Base-by-base conservation (phyloP, 1,139 yeast genomes). In the Yamadazyma taylorii region DNA sequence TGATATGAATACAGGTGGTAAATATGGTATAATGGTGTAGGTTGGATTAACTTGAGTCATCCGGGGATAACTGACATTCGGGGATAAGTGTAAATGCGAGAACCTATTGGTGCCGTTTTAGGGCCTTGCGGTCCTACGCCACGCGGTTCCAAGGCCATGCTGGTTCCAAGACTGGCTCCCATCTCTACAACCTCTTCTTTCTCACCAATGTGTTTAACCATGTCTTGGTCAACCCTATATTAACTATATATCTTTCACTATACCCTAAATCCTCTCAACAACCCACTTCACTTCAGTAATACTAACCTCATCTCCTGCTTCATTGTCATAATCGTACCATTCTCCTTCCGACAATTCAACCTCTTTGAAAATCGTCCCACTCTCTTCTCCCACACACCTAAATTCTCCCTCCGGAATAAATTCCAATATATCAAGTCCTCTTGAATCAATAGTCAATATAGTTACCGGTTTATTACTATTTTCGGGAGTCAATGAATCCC, bases 241-340 rank as follows among this genome's bases (percentile, higher is more conserved):
- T 19, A 5, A 19, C 21, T 19, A 19, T 8, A 19, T 19, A 19
- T n/a, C n/a, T n/a, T n/a, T n/a, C 5, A 19, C 21, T 19, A 19
- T 8, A 17, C 22, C n/a, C 12, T 41, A 44, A 30, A 38, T 31
- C 30, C 52, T 38, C 24, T 31, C 40, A 8, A 48, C 37, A 17
- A 41, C 28, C 86, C 95, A 89, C 37, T 66, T 56, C 14, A 81
- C 72, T 7, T 87, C 92, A 2, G 85, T 79, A 12, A 92, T 75
- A 28, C 94, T 80, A 16, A 89, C 97, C 58, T 92, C 97, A 19
- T 69, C 78, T 9, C 80, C 78, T 4, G 86, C 82, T 52, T 81
- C 78, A 42, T 92, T 97, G 56, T 92, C 97, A 56, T 90, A 94
- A 53, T 92, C 98, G 57, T 82, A 92, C 95, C 96, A 90, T 56